phyloP scores from a whole-genome alignment of 2,329 filamentous ascomycete genomes.

The Sporothrix globosa region DNA sequence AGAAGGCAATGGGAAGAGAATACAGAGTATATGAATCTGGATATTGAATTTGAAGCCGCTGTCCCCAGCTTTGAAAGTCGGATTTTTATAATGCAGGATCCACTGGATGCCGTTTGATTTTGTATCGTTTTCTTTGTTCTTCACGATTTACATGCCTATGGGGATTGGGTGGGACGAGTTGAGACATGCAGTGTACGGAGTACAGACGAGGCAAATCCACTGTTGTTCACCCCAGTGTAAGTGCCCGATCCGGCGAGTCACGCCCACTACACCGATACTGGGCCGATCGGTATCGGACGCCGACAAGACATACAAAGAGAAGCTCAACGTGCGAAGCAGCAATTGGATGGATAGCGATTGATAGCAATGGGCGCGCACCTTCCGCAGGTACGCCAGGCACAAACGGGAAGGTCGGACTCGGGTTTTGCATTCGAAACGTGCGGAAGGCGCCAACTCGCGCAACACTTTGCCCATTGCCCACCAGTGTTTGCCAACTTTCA shows the following conservation, averaged over 20 bases:
- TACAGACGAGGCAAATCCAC: background rate
- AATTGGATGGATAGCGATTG: conserved; percentile 1
- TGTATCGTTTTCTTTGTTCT: background rate
- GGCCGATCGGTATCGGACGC: background rate
- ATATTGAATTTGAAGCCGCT: background rate
- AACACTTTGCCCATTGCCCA: conserved; percentile 22
- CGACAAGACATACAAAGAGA: background rate
- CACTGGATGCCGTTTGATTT: background rate
- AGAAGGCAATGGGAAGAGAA: background rate
- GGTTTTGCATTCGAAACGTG: conserved; percentile 16
- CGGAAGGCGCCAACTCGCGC: conserved; percentile 23
- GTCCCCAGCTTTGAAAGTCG: background rate
- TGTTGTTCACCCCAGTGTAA: background rate
- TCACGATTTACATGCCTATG: background rate
- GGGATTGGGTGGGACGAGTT: background rate
- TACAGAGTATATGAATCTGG: background rate
- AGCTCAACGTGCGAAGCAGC: background rate
- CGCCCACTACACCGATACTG: background rate
- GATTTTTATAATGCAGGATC: background rate
- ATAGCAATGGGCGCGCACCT: background rate
- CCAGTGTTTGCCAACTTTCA: conserved; percentile 1
- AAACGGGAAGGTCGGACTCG: conserved; percentile 18
- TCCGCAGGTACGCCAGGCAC: conserved; percentile 19
- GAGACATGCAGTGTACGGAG: background rate
- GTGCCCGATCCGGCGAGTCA: background rate